These are phyloP conservation scores for Lecanicillium sp. DNA, from an alignment of 2,329 filamentous ascomycete genomes.

Conservation along the genomic window DNA sequence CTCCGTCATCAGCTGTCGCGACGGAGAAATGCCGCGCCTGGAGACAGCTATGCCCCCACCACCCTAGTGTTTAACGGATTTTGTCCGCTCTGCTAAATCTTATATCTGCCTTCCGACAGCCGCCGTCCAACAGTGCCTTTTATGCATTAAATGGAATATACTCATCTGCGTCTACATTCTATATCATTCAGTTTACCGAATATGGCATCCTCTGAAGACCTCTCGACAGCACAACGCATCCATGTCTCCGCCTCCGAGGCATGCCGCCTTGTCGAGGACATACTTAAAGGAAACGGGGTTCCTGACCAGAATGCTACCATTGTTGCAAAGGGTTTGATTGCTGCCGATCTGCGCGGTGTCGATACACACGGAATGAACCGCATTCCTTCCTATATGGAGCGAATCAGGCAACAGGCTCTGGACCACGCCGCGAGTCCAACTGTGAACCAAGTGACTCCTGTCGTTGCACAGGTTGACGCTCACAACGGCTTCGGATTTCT, in stretches of 20 bases:
- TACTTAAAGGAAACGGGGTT: constrained; percentile 56
- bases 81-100: not conserved
- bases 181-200: no score
- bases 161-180: no score
- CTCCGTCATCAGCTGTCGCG: no score
- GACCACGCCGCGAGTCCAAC: constrained; percentile 50
- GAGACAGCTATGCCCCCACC: not conserved
- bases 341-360: constrained; percentile 69
- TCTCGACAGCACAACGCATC: constrained; percentile 13
- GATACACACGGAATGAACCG: constrained; percentile 73
- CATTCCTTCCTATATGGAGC: constrained; percentile 68
- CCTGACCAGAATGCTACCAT: constrained; percentile 48
- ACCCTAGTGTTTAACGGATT: not conserved
- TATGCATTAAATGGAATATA: no score
- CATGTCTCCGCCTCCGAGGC: constrained; percentile 32
- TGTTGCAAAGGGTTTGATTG: constrained; percentile 60
- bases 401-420: constrained; percentile 62
- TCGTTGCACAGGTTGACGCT: constrained; percentile 59
- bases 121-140: no score
- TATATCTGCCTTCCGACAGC: no score
- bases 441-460: constrained; percentile 56
- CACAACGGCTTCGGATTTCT: constrained; percentile 71
- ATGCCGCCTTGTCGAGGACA: constrained; percentile 37
- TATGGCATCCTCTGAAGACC: no score
- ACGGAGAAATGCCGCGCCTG: constrained; percentile 4